Conservation (phyloP, 1,139 yeast species). For the Lodderomyces oxycetoniae region DNA sequence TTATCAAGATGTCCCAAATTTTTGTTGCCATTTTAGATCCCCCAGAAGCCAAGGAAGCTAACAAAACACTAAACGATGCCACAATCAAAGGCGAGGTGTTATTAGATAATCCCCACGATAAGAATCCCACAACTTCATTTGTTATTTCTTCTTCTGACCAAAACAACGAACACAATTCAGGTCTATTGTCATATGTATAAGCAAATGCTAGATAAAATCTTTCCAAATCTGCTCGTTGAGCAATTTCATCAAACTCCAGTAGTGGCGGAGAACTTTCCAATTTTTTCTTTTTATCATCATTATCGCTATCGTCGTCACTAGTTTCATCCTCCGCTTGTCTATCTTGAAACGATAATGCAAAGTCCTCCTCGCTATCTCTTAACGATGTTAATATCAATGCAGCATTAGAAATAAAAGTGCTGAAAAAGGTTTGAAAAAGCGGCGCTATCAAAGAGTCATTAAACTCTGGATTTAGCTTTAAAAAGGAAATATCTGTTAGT, state of each 20-base stretch:
- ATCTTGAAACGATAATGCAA: conserved; percentile 44
- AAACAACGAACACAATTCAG: conserved; percentile 54
- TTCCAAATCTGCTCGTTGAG: conserved; percentile 79
- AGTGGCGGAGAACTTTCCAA: conserved; percentile 15
- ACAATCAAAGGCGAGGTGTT: conserved; percentile 75
- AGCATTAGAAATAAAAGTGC: conserved; percentile 60
- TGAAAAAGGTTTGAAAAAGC: conserved; percentile 51
- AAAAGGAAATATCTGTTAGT: conserved; percentile 21
- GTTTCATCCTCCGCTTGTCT: background rate
- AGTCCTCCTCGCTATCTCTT: conserved; percentile 84
- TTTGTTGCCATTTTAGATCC: conserved; percentile 43
- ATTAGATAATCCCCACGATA: conserved; percentile 83
- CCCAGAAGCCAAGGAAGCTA: conserved; percentile 71
- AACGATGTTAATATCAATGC: conserved; percentile 78
- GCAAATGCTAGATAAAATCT: conserved; percentile 78
- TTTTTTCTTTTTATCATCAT: conserved; percentile 5
- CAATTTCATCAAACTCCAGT: conserved; percentile 48
- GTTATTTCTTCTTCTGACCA: conserved; percentile 59
- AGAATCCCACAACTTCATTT: conserved; percentile 57
- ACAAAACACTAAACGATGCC: conserved; percentile 74
- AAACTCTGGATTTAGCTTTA: conserved; percentile 22
- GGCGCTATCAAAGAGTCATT: conserved; percentile 34
- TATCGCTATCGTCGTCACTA: conserved; percentile 11
- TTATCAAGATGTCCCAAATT: conserved; percentile 39
- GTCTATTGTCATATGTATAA: conserved; percentile 61